Conservation (phyloP, 208 protist species). For the Naegleria lovaniensis region DNA sequence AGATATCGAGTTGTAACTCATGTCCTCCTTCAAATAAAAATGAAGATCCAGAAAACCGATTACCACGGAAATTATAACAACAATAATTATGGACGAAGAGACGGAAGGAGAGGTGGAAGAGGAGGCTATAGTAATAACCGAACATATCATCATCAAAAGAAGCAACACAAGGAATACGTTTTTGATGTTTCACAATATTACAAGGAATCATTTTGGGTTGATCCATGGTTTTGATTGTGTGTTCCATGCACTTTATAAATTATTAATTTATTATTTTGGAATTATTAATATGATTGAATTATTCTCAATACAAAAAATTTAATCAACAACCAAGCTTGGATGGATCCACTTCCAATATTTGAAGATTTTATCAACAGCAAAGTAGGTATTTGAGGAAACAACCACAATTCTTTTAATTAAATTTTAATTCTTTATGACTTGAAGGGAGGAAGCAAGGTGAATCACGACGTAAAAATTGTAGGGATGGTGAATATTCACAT, state of each 20-base stretch:
- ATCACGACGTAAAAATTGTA: neutral
- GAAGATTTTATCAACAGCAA: neutral
- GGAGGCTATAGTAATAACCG: neutral
- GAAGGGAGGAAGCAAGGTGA: neutral
- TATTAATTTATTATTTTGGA: neutral
- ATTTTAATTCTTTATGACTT: neutral
- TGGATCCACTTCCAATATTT: neutral
- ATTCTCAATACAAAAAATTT: neutral
- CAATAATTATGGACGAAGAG: neutral
- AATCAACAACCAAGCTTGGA: neutral
- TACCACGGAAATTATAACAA: no score
- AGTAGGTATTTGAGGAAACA: neutral
- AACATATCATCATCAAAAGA: neutral
- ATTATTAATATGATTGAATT: neutral
- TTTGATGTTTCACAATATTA: constrained; percentile 2
- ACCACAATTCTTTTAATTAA: no score
- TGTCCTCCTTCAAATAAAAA: no score
- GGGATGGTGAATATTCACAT: neutral
- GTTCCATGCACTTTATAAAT: no score
- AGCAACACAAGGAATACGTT: neutral
- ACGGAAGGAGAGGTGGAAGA: neutral
- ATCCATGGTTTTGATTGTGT: neutral
- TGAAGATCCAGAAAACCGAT: neutral
- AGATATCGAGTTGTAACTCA: no score
- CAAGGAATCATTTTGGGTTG: neutral